Percentiles rank a stretch among this genome's conserved stretches.
These are phyloP conservation scores for Jacaranda copaia DNA, from an alignment of 257 asterid species.

Conservation along the genomic window DNA sequence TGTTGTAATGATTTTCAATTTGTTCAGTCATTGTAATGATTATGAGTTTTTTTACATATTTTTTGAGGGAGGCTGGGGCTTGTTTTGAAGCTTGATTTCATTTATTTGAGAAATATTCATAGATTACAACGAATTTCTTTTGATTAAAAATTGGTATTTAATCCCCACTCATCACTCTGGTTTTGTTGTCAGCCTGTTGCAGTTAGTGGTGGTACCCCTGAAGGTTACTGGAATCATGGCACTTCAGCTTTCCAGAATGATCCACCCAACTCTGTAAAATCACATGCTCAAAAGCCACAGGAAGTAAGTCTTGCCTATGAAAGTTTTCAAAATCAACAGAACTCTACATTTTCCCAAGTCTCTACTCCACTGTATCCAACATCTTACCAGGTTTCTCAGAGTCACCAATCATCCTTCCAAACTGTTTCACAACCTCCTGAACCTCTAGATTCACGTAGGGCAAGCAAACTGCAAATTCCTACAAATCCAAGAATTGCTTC, in stretches of 20 bases:
- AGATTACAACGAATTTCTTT: conserved; percentile 22
- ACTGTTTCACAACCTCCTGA: conserved; percentile 61
- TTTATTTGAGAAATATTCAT: conserved; percentile 31
- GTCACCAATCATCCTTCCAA: conserved; percentile 70
- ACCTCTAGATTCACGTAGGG: conserved; percentile 62
- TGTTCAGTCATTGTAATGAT: conserved; percentile 6
- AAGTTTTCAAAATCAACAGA: conserved; percentile 62
- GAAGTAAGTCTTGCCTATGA: conserved; percentile 53
- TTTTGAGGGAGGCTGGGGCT: conserved; percentile 12
- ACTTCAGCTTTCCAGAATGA: conserved; percentile 65
- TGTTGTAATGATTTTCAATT: conserved; percentile 4
- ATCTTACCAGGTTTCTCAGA: conserved; percentile 65
- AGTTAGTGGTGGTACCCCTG: conserved; percentile 56
- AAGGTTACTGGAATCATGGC: conserved; percentile 73
- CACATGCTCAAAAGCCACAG: conserved; percentile 57
- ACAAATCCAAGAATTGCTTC: conserved; percentile 97
- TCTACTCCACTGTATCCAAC: conserved; percentile 54
- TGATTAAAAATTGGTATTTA: conserved; percentile 35
- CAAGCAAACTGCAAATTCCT: conserved; percentile 84
- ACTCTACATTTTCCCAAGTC: conserved; percentile 59
- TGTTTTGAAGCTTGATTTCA: conserved; percentile 25
- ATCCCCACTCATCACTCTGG: conserved; percentile 40
- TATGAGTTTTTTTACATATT: conserved; percentile 7
- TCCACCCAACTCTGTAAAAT: conserved; percentile 55
- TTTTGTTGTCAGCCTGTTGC: conserved; percentile 78